These are phyloP conservation scores for Russula abietina DNA, from an alignment of 768 basidiomycete species.

Conservation along the genomic window DNA sequence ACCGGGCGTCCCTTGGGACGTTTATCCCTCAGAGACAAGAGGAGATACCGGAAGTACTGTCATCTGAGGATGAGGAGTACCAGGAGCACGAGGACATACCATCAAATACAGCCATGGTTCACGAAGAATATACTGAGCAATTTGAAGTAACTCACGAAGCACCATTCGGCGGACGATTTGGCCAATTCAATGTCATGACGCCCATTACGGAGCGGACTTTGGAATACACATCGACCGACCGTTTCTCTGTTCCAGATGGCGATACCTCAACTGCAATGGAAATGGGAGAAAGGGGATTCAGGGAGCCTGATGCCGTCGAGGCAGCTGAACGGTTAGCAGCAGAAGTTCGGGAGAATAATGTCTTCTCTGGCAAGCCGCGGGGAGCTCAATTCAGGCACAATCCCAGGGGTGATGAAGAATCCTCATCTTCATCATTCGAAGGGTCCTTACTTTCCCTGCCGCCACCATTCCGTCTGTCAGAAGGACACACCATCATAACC, in stretches of 20 bases:
- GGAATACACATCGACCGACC: constrained; percentile 70
- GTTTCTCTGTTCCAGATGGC: constrained; percentile 33
- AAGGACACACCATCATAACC: constrained; percentile 14
- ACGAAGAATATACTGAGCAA: constrained; percentile 26
- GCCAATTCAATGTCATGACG: constrained; percentile 89
- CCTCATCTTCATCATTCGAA: constrained; percentile 8
- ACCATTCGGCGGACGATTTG: constrained; percentile 71
- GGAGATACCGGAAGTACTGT: constrained; percentile 17
- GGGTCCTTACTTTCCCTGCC: constrained; percentile 7
- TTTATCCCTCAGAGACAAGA: constrained; percentile 17
- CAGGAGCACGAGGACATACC: constrained; percentile 21
- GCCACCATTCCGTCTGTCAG: constrained; percentile 14
- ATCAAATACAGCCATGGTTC: constrained; percentile 3
- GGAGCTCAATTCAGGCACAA: constrained; percentile 9
- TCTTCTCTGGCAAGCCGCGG: constrained; percentile 19
- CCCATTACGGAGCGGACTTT: constrained; percentile 94
- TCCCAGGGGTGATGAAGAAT: constrained; percentile 25
- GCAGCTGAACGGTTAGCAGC: constrained; percentile 49
- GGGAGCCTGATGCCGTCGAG: constrained; percentile 40
- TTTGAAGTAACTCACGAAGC: constrained; percentile 30
- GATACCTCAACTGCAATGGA: constrained; percentile 26
- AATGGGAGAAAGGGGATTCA: constrained; percentile 25
- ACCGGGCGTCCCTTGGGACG: constrained; percentile 26
- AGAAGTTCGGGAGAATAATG: constrained; percentile 33
- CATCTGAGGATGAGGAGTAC: constrained; percentile 27